Conservation (phyloP, 805 yeast genomes). For the Ogataea nitratoaversa region DNA sequence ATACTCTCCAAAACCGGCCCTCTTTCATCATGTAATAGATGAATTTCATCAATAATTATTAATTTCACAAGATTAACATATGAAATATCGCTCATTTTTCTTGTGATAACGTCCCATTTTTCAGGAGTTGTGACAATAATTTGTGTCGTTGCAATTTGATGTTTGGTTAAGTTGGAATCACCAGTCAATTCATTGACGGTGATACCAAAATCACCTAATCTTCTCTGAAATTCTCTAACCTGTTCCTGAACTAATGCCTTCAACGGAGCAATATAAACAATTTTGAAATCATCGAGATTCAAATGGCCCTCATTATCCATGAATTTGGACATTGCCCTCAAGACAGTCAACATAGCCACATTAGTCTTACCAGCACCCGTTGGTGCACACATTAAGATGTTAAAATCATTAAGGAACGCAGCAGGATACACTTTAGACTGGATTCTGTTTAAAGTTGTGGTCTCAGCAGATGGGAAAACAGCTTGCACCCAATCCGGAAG, state of each 20-base stretch:
- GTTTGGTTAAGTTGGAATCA: conserved; percentile 71
- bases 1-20: conserved; percentile 93
- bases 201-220: conserved; percentile 61
- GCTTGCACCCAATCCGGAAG: conserved; percentile 80
- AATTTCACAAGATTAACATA: conserved; percentile 63
- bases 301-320: conserved; percentile 48
- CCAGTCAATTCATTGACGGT: conserved; percentile 87
- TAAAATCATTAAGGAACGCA: conserved; percentile 71
- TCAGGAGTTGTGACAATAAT: conserved; percentile 92
- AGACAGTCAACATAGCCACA: conserved; percentile 81
- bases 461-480: conserved; percentile 69
- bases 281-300: conserved; percentile 55
- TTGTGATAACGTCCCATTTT: conserved; percentile 93
- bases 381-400: conserved; percentile 88
- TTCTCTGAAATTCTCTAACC: conserved; percentile 75
- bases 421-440: conserved; percentile 78
- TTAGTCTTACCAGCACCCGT: conserved; percentile 99
- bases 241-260: conserved; percentile 96
- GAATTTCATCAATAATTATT: conserved; percentile 87
- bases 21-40: conserved; percentile 86
- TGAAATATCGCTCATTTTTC: conserved; percentile 69
- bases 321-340: conserved; percentile 56
- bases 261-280: conserved; percentile 87
- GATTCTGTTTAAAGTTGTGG: conserved; percentile 66
- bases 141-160: conserved; percentile 75